phyloP scores from a whole-genome alignment of 257 asterid genomes.

The Rubia yunnanensis region DNA sequence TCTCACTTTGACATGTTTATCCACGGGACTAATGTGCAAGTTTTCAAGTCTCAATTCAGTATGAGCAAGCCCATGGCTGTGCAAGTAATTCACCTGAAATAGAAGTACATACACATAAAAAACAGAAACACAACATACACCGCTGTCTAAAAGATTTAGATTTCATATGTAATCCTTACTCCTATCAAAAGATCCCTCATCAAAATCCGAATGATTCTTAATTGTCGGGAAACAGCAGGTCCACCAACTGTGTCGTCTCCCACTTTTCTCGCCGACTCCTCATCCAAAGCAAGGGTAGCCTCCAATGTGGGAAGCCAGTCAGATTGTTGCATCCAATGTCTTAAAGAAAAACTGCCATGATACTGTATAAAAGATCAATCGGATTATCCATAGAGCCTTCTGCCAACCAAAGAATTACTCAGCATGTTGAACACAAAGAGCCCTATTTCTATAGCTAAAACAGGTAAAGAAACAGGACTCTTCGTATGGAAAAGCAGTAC shows the following conservation, averaged over 20 bases:
- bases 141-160: constrained; percentile 4
- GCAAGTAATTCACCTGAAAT: constrained; percentile 85
- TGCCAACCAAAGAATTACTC: not conserved
- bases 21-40: constrained; percentile 86
- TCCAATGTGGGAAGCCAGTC: constrained; percentile 97
- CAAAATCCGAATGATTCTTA: constrained; percentile 70
- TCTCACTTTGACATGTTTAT: constrained; percentile 84
- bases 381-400: not conserved
- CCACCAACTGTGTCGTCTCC: constrained; percentile 93
- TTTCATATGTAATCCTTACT: constrained; percentile 34
- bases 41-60: constrained; percentile 88
- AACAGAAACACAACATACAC: constrained; percentile 2
- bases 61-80: constrained; percentile 96
- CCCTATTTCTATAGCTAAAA: not conserved
- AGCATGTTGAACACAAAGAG: not conserved
- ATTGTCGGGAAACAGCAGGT: constrained; percentile 78
- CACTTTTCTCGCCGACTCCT: constrained; percentile 74
- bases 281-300: constrained; percentile 91
- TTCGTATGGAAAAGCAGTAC: not conserved
- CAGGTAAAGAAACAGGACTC: not conserved
- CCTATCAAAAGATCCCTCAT: constrained; percentile 95
- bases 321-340: constrained; percentile 94
- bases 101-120: constrained; percentile 13
- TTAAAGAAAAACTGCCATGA: constrained; percentile 87
- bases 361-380: constrained; percentile 36